phyloP scores from a whole-genome alignment of 805 yeast species.

The Metschnikowia cerradonensis region DNA sequence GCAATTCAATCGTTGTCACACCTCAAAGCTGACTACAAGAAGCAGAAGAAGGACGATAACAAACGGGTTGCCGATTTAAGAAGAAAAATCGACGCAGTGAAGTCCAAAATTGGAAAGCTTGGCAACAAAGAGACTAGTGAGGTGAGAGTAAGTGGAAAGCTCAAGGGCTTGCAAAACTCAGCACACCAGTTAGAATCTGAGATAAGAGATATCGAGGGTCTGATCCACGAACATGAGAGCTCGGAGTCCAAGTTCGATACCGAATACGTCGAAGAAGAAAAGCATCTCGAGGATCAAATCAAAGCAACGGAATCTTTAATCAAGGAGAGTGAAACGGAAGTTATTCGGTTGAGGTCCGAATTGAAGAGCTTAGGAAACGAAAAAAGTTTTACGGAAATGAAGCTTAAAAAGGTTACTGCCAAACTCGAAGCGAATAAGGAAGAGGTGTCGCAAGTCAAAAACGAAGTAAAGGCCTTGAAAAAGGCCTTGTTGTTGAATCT shows the following conservation, averaged over 20 bases:
- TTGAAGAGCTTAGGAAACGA: conserved; percentile 25
- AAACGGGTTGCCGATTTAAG: conserved; percentile 30
- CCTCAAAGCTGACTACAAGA: conserved; percentile 24
- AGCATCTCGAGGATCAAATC: conserved; percentile 21
- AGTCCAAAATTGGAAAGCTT: conserved; percentile 29
- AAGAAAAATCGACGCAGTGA: conserved; percentile 31
- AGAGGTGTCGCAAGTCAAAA: conserved; percentile 24
- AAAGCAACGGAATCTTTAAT: conserved; percentile 21
- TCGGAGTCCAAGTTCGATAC: conserved; percentile 15
- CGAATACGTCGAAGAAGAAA: conserved; percentile 18
- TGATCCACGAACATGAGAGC: conserved; percentile 15
- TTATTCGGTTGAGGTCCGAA: conserved; percentile 19
- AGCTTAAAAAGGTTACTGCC: conserved; percentile 22
- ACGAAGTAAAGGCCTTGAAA: conserved; percentile 27
- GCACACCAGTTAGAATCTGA: conserved; percentile 38
- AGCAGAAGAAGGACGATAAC: conserved; percentile 36
- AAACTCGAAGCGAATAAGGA: conserved; percentile 24
- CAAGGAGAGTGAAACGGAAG: conserved; percentile 22
- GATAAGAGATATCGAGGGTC: conserved; percentile 21
- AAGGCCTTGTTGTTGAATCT: conserved; percentile 24
- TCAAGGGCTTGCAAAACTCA: conserved; percentile 38
- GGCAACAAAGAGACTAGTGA: conserved; percentile 25
- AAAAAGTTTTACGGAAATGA: conserved; percentile 18
- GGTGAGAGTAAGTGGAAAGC: conserved; percentile 30
- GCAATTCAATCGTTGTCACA: conserved; percentile 26